These are phyloP conservation scores for Calonectria pseudoturangicola DNA, from an alignment of 2,329 filamentous ascomycete genomes.

Conservation along the genomic window DNA sequence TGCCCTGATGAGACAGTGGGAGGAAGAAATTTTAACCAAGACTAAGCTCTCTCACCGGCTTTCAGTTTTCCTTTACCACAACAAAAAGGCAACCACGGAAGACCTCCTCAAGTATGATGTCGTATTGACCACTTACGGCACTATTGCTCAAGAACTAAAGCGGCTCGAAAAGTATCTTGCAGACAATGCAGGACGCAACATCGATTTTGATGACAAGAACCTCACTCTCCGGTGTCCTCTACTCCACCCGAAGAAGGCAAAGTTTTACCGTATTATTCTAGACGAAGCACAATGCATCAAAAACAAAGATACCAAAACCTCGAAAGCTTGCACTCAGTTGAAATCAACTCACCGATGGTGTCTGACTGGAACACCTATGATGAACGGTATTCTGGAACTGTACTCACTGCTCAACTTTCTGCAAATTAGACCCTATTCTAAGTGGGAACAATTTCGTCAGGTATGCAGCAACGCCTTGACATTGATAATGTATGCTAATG, in stretches of 20 bases:
- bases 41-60: slow-evolving; percentile 76
- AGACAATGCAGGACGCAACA: slow-evolving; percentile 64
- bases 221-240: slow-evolving; percentile 69
- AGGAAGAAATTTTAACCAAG: slow-evolving; percentile 84
- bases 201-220: slow-evolving; percentile 61
- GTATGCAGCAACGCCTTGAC: slow-evolving; percentile 60
- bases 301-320: slow-evolving; percentile 83
- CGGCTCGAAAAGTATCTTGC: slow-evolving; percentile 73
- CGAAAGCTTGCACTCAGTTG: slow-evolving; percentile 80
- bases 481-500: background rate
- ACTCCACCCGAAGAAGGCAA: slow-evolving; percentile 74
- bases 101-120: slow-evolving; percentile 83
- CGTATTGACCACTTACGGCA: slow-evolving; percentile 90
- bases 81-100: slow-evolving; percentile 75
- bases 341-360: slow-evolving; percentile 85
- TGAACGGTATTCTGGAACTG: slow-evolving; percentile 88
- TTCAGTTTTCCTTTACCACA: slow-evolving; percentile 82
- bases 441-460: slow-evolving; percentile 76
- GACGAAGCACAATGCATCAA: slow-evolving; percentile 92
- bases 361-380: slow-evolving; percentile 89
- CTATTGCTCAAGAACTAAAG: slow-evolving; percentile 78
- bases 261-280: slow-evolving; percentile 87
- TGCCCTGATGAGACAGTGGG: slow-evolving; percentile 89
- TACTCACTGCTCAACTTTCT: slow-evolving; percentile 87
- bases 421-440: slow-evolving; percentile 83